Base-by-base conservation (phyloP, 192 early-diverging fungal species). In the Spinellus fusiger region DNA sequence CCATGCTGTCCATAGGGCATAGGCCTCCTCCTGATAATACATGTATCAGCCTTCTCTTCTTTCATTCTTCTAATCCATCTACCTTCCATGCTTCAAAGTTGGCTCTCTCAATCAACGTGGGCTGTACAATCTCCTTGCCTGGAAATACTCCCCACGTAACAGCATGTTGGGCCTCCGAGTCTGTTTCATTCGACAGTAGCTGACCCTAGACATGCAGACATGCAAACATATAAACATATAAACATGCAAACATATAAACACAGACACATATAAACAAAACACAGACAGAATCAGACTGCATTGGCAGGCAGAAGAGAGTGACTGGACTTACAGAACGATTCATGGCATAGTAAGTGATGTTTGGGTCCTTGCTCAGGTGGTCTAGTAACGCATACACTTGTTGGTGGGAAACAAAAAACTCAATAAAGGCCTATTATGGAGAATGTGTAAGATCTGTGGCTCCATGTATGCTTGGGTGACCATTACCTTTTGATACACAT, bases 131-230 rank as follows among this genome's bases (percentile, higher is more conserved):
- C 66, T 93, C 91, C 56, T 91, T 88, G 22, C 90, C 91, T 5
- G 90, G 89, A 74, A 93, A 93, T 16, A 93, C 91, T 34, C 91
- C 92, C 91, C 91, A 93, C 1, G 91, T 93, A 18, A 93, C 88
- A 4, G 89, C 91, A 71, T 88, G 91, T 25, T 87, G 80, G 1
- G 73, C 64, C 13, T 78, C 75, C 1, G 69, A 57, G 50, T 87
- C 89, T 7, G 65, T 23, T 9, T 77, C 80, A 65, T 92, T 90
- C 13, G 89, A 87, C 26, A 70, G 52, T 29, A 87, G 71, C 25
- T 90, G 84, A 35, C 87, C 88, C 64, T 73, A 66, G 33, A 29
- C 38, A 28, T 34, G 35, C 29, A 9, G 8, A n/a, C 12, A 35
- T 48, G 28, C 44, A 53, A 37, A 9, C 18, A 50, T 32, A 32